Base-by-base conservation (phyloP, 768 basidiomycete species). In the Tubosaeta brunneosetosa region DNA sequence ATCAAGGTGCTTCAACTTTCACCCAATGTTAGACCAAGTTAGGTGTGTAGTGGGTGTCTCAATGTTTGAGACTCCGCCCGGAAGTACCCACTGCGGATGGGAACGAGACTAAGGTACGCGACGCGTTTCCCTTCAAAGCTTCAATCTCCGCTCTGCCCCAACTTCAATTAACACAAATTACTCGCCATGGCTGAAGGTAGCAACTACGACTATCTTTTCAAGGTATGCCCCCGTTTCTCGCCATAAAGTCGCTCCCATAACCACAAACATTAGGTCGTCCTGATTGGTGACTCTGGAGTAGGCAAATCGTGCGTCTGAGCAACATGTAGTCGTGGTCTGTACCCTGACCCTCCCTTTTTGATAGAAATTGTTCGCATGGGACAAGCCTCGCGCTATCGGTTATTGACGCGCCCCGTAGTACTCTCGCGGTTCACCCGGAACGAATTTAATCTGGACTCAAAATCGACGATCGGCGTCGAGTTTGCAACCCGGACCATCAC, bases 391-490 rank as follows among this genome's bases (percentile, higher is more conserved):
- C 22, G 7, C n/a, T 14, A 6, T 43, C 4, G 31, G 17, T 41
- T 49, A 25, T 37, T 62, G 43, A 65, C 47, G 37, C 13, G 29
- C 14, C 25, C 0, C 6, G 11, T 29, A 99, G 97, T 99, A 73
- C 94, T 99, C 70, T 95, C 94, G 74, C 93, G 97, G 67, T 99
- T 99, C 83, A 99, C 97, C 61, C 86, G 94, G 62, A 97, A 97
- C 68, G 94, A 98, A 74, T 99, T 99, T 84, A 97, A 94, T 77
- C 81, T 95, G 61, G 97, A 98, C 68, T 93, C 94, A 41, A 97
- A 98, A 77, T 98, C 95, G 55, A 99, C 97, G 22, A 98, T 99
- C 70, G 95, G 97, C 49, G 95, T 99, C 61, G 95, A 98, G 73
- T 99, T 99, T 64, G 97, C 95, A 4, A 97, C 95, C 38, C 84